Evolutionary conservation across 176 grass and related monocot species (phyloP).

Genomic region (Canna indica): DNA sequence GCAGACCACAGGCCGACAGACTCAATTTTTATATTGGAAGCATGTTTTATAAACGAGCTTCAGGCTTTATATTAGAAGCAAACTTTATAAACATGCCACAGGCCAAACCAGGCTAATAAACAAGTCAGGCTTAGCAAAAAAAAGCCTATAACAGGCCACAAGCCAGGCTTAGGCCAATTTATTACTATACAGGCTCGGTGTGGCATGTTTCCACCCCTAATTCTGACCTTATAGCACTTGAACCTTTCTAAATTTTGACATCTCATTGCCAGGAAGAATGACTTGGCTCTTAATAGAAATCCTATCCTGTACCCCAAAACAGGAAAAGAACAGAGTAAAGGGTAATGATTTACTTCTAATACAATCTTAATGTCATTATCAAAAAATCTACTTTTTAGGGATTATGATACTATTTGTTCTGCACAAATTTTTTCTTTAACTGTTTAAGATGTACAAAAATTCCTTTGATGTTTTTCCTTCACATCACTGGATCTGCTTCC

Average conservation of each 20-base stretch:
- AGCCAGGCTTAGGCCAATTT: too few species aligned
- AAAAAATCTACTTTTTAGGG: neutral
- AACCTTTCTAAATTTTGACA: neutral
- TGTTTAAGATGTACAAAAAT: neutral
- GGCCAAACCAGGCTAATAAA: too few species aligned
- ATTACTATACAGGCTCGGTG: too few species aligned
- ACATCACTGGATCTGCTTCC: neutral
- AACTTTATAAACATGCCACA: too few species aligned
- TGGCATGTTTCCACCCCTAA: too few species aligned
- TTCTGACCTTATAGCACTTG: neutral
- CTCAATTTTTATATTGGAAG: too few species aligned
- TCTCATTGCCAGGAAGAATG: neutral
- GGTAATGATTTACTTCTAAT: neutral
- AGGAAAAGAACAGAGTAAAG: neutral
- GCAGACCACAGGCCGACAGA: too few species aligned
- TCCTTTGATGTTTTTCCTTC: neutral
- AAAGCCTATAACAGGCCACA: too few species aligned
- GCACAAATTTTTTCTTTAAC: neutral
- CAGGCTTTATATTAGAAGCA: too few species aligned
- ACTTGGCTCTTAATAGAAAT: neutral
- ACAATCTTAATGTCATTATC: neutral
- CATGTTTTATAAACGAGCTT: too few species aligned
- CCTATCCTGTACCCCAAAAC: neutral
- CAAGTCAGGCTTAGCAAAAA: too few species aligned
- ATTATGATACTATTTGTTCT: neutral